phyloP scores from a whole-genome alignment of 345 rosid species.

The Eucalyptus dawsonii region DNA sequence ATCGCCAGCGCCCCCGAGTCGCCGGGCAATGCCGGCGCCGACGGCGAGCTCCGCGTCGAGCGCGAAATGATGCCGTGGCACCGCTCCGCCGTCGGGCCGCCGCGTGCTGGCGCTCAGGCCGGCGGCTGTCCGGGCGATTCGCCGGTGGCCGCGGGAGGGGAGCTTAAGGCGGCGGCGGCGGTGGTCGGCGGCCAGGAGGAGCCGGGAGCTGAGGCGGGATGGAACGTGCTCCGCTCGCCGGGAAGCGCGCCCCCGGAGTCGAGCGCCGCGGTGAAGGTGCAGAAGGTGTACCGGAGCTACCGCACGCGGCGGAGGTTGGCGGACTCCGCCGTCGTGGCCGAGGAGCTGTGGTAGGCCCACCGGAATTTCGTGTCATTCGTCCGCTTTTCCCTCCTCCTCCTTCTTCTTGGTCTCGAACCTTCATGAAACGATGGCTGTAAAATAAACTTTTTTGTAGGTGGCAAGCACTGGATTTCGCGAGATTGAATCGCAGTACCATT shows the following conservation, averaged over 20 bases:
- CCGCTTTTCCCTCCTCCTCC: neutral
- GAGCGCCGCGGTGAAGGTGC: slow-evolving; percentile 57
- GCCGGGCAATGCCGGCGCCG: neutral
- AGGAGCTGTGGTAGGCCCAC: slow-evolving; percentile 60
- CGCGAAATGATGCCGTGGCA: neutral
- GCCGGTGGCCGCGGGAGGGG: neutral
- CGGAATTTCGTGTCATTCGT: neutral
- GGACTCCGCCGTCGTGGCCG: slow-evolving; percentile 82
- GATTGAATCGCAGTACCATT: slow-evolving; percentile 64
- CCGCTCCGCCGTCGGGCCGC: neutral
- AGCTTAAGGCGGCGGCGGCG: neutral
- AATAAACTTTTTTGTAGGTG: slow-evolving; percentile 32
- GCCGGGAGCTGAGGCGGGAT: neutral
- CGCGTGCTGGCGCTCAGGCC: neutral
- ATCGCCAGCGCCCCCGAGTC: neutral
- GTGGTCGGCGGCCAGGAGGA: neutral
- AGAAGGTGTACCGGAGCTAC: slow-evolving; percentile 80
- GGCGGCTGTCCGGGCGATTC: neutral
- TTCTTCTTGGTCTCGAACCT: neutral
- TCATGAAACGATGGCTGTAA: neutral
- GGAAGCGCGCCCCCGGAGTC: neutral
- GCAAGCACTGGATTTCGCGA: slow-evolving; percentile 73
- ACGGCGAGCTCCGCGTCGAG: neutral
- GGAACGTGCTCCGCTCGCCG: neutral
- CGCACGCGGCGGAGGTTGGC: slow-evolving; percentile 90